Base-by-base conservation (phyloP, 345 rosid genomes). In the thale cress (Arabidopsis thaliana) region DNA sequence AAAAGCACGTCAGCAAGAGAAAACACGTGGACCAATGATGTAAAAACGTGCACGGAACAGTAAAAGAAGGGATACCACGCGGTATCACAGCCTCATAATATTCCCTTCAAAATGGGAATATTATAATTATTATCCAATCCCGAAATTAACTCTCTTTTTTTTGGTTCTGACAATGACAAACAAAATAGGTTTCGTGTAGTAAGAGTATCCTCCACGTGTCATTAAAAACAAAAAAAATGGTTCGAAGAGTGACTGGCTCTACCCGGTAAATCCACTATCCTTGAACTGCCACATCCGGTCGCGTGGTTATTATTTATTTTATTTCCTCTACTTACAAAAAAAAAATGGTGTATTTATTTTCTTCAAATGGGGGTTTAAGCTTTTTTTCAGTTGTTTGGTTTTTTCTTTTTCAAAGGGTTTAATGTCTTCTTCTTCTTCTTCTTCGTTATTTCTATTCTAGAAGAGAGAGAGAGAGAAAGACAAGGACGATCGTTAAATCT, bases 341-440 rank as follows among this genome's bases (percentile, higher is more conserved):
- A 78, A 45, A 46, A 56, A 1, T 16, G 40, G 82, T 89, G 93
- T 28, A 28, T 28, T 28, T 28, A 28, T 28, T 28, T 28, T 28
- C 32, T 28, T 28, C 4, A 28, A 28, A 28, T 3, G 50, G 85
- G 82, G 96, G 95, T 85, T 91, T 89, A 80, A 82, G 90, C 77
- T 8, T 71, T 58, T 53, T 57, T 20, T 42, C 46, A 60, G 59
- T 55, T 65, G 78, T 81, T 81, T 28, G 81, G 79, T 72, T 81
- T 81, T 28, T 28, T 28, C 28, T 51, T 78, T 77, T 41, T 46
- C 69, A 72, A 49, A 65, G 86, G 85, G 81, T 82, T 85, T 84
- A 71, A 76, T 80, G 69, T 63, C 66, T 75, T 52, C 20, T 16
- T 16, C 20, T 16, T 16, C 20, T 16, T 16, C 20, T 16, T 16